Evolutionary conservation across 2,329 filamentous ascomycete species (phyloP), one percentile per base, ranked within the genome.

Genomic region (Cladophialophora yegresii): DNA sequence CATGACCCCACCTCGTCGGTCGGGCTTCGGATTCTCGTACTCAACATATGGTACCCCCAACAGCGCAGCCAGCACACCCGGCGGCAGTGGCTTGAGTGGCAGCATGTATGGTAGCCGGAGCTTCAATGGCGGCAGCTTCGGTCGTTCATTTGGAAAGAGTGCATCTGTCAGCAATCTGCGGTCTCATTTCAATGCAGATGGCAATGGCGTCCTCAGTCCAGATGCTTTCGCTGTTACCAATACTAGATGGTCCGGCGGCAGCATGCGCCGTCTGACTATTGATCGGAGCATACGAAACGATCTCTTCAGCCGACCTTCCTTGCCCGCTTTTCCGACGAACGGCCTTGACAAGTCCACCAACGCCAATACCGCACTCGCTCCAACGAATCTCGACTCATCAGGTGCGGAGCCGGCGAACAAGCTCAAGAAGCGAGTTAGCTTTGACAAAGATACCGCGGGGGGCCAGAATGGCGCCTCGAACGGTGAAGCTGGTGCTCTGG

Each of bases 241-340:
- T 63, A 82, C 84, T 40, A 85, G 88, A 63, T 84, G 86, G 70
- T 89, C 88, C 58, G 87, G 83, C 73, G 84, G 84, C 55, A 91
- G 85, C 74, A 86, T 96, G 71, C 97, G 97, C 81, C 93, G 92
- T 76, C 84, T 99, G 62, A 89, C 93, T 59, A 97, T 99, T 75
- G 96, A 97, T 77, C 89, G 92, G 68, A 89, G 89, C 70, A 83
- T 99, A 74, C 86, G 91, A 60, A 92, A 79, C 26, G 82, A 87
- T 67, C 76, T 88, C 1, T 88, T 88, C 71, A 76, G 77, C 33
- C 78, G 78, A 55, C 73, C 77, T 28, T 63, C 74, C 62, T 74
- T 77, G 16, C 68, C 70, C 23, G 66, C 70, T n/a, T 64, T 71
- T 22, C 69, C 72, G 16, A 62, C 70, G 22, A 83, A 83, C 13